Percentiles rank a stretch among this genome's conserved stretches.
phyloP scores from a whole-genome alignment of 805 yeast species.

The Sugiyamaella qingdaonensis region DNA sequence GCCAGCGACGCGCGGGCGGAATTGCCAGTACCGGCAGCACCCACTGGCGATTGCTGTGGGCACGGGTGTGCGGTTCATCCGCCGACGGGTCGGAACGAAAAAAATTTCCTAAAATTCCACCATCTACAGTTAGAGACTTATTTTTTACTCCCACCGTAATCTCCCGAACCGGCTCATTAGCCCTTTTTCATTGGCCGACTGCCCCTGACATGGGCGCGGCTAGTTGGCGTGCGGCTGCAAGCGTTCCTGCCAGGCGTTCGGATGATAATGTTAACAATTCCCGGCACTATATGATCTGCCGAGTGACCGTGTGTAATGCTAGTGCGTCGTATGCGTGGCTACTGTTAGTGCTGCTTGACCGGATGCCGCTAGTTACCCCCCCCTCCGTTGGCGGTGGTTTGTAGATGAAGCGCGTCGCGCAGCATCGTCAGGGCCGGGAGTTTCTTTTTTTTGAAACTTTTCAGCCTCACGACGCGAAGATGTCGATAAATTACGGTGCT shows the following conservation, averaged over 20 bases:
- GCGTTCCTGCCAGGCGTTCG: no score
- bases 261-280: no score
- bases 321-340: no score
- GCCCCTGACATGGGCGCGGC: not conserved
- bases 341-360: no score
- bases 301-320: no score
- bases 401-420: not conserved
- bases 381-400: no score
- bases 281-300: no score
- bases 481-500: not conserved
- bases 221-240: no score
- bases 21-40: not conserved
- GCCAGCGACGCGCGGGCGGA: not conserved
- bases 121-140: not conserved
- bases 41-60: not conserved
- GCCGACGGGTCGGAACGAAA: not conserved
- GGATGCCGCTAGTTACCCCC: no score
- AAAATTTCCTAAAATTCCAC: not conserved
- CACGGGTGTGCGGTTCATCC: not conserved
- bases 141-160: not conserved
- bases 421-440: not conserved
- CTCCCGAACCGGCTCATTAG: not conserved
- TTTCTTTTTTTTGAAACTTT: not conserved
- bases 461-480: not conserved
- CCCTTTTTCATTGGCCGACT: not conserved